Evolutionary conservation across 2,329 filamentous ascomycete species (phyloP).

Genomic region (Xylariales sp.): DNA sequence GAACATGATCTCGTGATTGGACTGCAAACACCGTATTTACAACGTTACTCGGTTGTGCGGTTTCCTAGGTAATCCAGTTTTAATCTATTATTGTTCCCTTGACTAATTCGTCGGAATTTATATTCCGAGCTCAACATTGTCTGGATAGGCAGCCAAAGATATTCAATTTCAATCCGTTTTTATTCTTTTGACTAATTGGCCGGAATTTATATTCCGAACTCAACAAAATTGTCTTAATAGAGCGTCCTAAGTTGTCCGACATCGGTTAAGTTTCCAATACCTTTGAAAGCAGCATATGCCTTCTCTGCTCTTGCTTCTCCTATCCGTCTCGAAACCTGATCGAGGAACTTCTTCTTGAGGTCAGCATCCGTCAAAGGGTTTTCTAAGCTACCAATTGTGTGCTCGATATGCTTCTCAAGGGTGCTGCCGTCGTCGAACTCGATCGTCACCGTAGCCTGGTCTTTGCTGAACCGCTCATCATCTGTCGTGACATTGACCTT

Average conservation of each 20-base stretch:
- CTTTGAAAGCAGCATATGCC: conserved; percentile 51
- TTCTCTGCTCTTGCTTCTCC: conserved; percentile 51
- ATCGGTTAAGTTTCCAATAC: conserved; percentile 48
- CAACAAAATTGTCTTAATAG: conserved; percentile 17
- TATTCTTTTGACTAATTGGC: not conserved
- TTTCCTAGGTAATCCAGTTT: not conserved
- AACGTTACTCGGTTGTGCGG: not conserved
- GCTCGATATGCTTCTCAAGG: conserved; percentile 57
- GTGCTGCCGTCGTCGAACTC: conserved; percentile 52
- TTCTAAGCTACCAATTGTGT: conserved; percentile 63
- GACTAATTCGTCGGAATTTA: not conserved
- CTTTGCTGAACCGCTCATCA: conserved; percentile 51
- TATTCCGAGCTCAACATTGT: not conserved
- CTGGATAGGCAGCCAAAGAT: too few relatives aligned
- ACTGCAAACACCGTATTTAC: not conserved
- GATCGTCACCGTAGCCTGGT: conserved; percentile 53
- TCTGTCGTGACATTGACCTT: conserved; percentile 58
- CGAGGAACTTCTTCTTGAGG: conserved; percentile 61
- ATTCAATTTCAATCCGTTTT: conserved; percentile 1
- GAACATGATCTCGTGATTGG: not conserved
- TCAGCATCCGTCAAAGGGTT: conserved; percentile 57
- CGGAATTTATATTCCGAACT: not conserved
- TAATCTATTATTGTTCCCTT: not conserved
- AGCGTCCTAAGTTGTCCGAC: conserved; percentile 41
- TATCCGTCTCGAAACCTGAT: conserved; percentile 58